Base-by-base conservation (phyloP, 805 yeast genomes). In the Blastobotrys peoriensis region DNA sequence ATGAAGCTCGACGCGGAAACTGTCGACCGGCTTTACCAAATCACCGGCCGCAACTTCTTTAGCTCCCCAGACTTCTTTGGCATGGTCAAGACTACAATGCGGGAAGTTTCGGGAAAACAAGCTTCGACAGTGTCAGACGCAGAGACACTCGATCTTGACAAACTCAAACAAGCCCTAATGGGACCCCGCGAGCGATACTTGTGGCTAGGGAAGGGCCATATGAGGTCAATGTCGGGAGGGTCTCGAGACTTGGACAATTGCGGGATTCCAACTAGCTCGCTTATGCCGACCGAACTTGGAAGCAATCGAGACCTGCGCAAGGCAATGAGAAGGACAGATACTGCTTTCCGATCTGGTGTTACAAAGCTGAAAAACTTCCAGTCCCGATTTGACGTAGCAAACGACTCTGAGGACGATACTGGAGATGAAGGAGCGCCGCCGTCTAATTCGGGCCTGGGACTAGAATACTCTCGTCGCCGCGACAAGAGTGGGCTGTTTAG, bases 61-160 rank as follows among this genome's bases (percentile, higher is more conserved):
- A 8, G 43, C 28, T 6, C 60, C 70, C 4, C 55, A 10, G 65
- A 61, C 25, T 45, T 64, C 22, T 52, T 64, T 21, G 60, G 61
- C 50, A 86, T 76, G 25, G 84, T 86, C 28, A 84, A 83, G 55
- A 73, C 78, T 16, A 81, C 88, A 0, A 84, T 85, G 19, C 84
- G 81, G 54, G 93, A 86, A 57, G 70, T 76, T 4, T 66, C 72
- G 28, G 70, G 64, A 41, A 62, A 45, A 53, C 63, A 49, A 59
- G 64, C 51, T 52, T 58, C 54, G 34, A 53, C 44, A 21, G 55
- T 63, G 18, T 47, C 60, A 6, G 65, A 61, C 35, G 51, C 58
- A 16, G 70, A 67, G 39, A 66, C 69, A 1, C 44, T 53, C 19
- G 68, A 65, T 30, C 48, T 65, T 4, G 70, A 66, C 16, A 56